These are phyloP conservation scores for Nannochloris sp. DNA, from an alignment of 139 green algal genomes.

Conservation along the genomic window DNA sequence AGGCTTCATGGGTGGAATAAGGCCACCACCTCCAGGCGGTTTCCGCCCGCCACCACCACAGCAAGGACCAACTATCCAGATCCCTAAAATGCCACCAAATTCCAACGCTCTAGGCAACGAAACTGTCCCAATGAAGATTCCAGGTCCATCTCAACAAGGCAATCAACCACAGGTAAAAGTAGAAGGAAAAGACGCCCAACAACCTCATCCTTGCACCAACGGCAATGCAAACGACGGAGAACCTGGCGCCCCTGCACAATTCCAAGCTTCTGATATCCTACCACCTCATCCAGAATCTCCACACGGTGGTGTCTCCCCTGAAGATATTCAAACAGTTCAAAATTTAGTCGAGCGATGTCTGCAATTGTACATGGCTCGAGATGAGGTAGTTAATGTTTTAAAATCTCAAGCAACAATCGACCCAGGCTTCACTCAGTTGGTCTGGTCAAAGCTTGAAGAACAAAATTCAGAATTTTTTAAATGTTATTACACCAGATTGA, in stretches of 20 bases:
- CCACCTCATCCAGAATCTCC: no score
- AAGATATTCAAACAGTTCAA: conserved; percentile 85
- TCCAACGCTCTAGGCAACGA: no score
- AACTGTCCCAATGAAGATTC: no score
- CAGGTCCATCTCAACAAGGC: background rate
- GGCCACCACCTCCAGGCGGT: background rate
- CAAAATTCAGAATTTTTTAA: conserved; percentile 63
- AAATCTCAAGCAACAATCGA: conserved; percentile 67
- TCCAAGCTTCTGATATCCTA: background rate
- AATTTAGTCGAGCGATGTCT: conserved; percentile 90
- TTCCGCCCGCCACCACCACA: background rate
- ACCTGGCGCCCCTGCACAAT: background rate
- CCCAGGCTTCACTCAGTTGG: conserved; percentile 79
- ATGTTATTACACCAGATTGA: conserved; percentile 80
- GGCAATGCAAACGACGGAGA: background rate
- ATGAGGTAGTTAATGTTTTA: conserved; percentile 70
- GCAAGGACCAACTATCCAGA: no score
- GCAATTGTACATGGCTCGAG: conserved; percentile 79
- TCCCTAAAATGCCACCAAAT: no score
- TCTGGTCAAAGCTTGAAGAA: conserved; percentile 93
- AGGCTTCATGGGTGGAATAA: background rate
- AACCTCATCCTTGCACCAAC: background rate
- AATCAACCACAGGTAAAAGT: background rate
- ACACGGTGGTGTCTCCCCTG: conserved; percentile 41
- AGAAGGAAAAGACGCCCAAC: background rate